Percentiles rank a stretch among this genome's conserved stretches.
phyloP scores from a whole-genome alignment of 2,329 filamentous ascomycete genomes.

The Curvularia lunata region DNA sequence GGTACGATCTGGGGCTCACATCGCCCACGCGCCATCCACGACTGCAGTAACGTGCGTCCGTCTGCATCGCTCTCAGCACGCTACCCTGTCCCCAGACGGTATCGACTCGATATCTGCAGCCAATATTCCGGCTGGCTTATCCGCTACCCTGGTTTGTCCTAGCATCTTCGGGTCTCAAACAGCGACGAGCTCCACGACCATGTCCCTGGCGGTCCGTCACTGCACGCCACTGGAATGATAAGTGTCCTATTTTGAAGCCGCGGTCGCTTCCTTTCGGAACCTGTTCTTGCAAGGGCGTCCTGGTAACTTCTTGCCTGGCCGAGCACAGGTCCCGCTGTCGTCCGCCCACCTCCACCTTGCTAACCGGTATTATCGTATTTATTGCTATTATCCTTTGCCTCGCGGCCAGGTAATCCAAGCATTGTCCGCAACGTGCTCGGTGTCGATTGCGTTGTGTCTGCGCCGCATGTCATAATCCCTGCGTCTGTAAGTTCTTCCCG shows the following conservation, averaged over 20 bases:
- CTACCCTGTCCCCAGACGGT: slow-evolving; percentile 36
- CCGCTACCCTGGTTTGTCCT: slow-evolving; percentile 30
- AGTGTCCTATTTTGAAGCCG: slow-evolving; percentile 31
- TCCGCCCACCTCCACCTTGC: slow-evolving; percentile 31
- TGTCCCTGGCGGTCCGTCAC: slow-evolving; percentile 43
- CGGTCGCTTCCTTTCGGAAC: slow-evolving; percentile 29
- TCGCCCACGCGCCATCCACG: slow-evolving; percentile 29
- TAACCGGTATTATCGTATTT: slow-evolving; percentile 39
- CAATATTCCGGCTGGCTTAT: slow-evolving; percentile 39
- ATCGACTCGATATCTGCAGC: slow-evolving; percentile 35
- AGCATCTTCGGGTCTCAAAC: slow-evolving; percentile 45
- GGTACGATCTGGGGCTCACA: slow-evolving; percentile 35
- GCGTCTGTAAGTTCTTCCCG: slow-evolving; percentile 41
- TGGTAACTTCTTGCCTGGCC: slow-evolving; percentile 34
- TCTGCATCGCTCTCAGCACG: slow-evolving; percentile 38
- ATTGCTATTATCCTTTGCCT: slow-evolving; percentile 42
- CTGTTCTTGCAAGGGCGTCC: slow-evolving; percentile 27
- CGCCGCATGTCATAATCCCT: slow-evolving; percentile 39
- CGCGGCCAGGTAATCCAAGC: slow-evolving; percentile 29
- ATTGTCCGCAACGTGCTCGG: slow-evolving; percentile 34
- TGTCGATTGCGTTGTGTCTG: slow-evolving; percentile 34
- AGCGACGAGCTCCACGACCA: slow-evolving; percentile 46
- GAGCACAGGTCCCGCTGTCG: slow-evolving; percentile 36
- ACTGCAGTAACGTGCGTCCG: slow-evolving; percentile 36
- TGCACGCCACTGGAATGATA: slow-evolving; percentile 30